Percentiles rank a stretch among this genome's conserved stretches.
These are phyloP conservation scores for Pyrenopolyporus hunteri DNA, from an alignment of 495 filamentous ascomycete species.

Conservation along the genomic window DNA sequence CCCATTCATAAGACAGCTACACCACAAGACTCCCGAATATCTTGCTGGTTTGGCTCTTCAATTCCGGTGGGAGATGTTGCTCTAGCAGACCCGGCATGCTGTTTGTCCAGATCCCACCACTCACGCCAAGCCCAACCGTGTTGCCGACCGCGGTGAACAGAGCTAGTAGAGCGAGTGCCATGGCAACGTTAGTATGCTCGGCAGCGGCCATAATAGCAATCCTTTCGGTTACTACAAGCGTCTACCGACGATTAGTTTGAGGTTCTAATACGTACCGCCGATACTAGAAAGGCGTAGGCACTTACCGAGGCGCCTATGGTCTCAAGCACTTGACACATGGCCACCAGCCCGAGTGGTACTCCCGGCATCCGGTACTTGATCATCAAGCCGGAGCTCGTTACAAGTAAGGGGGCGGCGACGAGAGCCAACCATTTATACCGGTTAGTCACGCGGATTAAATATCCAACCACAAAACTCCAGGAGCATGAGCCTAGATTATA, in stretches of 20 bases:
- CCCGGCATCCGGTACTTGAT: slow-evolving; percentile 64
- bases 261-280: too few relatives aligned
- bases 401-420: slow-evolving; percentile 60
- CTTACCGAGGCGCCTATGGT: slow-evolving; percentile 57
- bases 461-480: slow-evolving; percentile 53
- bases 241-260: neutral
- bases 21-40: slow-evolving; percentile 56
- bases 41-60: neutral
- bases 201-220: slow-evolving; percentile 63
- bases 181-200: slow-evolving; percentile 62
- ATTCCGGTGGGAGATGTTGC: slow-evolving; percentile 52
- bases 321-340: slow-evolving; percentile 74
- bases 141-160: slow-evolving; percentile 61
- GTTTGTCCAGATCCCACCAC: slow-evolving; percentile 63
- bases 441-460: slow-evolving; percentile 56
- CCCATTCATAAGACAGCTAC: slow-evolving; percentile 53
- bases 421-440: slow-evolving; percentile 50
- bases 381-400: slow-evolving; percentile 67
- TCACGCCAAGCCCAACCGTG: slow-evolving; percentile 59
- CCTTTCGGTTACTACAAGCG: slow-evolving; percentile 56
- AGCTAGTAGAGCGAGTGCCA: slow-evolving; percentile 58
- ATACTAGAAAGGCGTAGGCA: neutral
- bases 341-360: slow-evolving; percentile 59
- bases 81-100: slow-evolving; percentile 53
- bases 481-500: slow-evolving; percentile 52